These are phyloP conservation scores for Russula compacta DNA, from an alignment of 768 basidiomycete genomes.

Conservation along the genomic window DNA sequence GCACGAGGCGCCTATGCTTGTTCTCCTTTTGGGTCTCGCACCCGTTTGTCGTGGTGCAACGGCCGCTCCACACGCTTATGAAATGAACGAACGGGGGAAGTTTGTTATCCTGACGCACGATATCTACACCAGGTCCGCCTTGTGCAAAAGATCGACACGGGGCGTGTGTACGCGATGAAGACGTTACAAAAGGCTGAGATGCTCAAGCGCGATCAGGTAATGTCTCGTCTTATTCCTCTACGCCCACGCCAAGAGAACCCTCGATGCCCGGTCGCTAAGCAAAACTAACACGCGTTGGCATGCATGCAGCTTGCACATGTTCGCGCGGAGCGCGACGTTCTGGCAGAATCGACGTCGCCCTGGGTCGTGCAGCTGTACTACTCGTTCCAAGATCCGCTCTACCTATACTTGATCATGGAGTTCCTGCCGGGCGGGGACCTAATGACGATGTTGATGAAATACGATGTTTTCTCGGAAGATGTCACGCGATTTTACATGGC, in stretches of 20 bases:
- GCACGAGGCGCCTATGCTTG: too few relatives aligned
- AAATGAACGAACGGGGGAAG: background rate
- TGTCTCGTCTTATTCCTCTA: constrained; percentile 18
- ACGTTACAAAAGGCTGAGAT: constrained; percentile 94
- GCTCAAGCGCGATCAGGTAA: constrained; percentile 96
- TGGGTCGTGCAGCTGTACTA: constrained; percentile 98
- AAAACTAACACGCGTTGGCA: background rate
- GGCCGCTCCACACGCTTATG: background rate
- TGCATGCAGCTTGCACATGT: constrained; percentile 82
- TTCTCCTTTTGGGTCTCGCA: background rate
- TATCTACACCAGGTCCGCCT: constrained; percentile 57
- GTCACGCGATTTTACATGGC: constrained; percentile 99
- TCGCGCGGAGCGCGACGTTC: constrained; percentile 91
- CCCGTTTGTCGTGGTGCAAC: background rate
- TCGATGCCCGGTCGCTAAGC: background rate
- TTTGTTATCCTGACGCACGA: background rate
- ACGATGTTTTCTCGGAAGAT: constrained; percentile 97
- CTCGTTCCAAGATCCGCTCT: constrained; percentile 90
- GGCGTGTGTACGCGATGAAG: constrained; percentile 99
- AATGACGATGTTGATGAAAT: constrained; percentile 99
- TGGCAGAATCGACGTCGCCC: constrained; percentile 88
- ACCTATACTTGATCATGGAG: constrained; percentile 97
- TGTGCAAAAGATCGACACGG: constrained; percentile 93
- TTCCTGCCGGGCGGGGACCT: constrained; percentile 97
- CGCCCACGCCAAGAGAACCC: background rate